Evolutionary conservation across 2,329 filamentous ascomycete genomes (phyloP).

Genomic region (Lithohypha guttulata): DNA sequence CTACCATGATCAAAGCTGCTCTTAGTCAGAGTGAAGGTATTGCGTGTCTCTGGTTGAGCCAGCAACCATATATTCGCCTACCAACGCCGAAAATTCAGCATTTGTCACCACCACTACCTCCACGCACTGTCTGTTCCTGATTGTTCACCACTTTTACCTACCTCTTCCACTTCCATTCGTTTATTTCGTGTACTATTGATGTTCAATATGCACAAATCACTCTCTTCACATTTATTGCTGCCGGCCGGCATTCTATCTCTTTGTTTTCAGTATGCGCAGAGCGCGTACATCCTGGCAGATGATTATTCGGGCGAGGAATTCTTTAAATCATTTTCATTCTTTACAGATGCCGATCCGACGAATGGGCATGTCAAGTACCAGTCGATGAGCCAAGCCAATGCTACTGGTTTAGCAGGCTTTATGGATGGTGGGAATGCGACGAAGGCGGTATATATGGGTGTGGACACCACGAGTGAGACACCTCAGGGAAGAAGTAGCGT

Average conservation of each 20-base stretch:
- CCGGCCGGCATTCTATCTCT: constrained; percentile 5
- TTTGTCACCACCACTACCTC: too few species aligned
- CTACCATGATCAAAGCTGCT: too few species aligned
- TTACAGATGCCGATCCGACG: constrained; percentile 37
- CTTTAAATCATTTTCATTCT: constrained; percentile 42
- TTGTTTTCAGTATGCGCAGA: constrained; percentile 13
- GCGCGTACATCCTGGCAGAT: constrained; percentile 31
- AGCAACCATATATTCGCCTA: too few species aligned
- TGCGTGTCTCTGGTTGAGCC: too few species aligned
- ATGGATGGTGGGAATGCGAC: too few species aligned
- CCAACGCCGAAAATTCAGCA: too few species aligned
- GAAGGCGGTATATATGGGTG: constrained; percentile 33
- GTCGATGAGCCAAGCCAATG: constrained; percentile 30
- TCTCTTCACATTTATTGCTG: constrained; percentile 1
- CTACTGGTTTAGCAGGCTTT: constrained; percentile 25
- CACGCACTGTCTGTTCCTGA: too few species aligned
- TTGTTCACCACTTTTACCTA: too few species aligned
- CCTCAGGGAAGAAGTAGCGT: constrained; percentile 34
- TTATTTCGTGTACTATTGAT: too few species aligned
- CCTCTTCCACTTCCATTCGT: too few species aligned
- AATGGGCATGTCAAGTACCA: constrained; percentile 42
- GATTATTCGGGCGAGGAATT: constrained; percentile 38
- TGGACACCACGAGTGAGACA: constrained; percentile 29
- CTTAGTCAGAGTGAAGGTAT: too few species aligned
- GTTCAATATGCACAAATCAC: not conserved